Percentiles rank a stretch among this genome's conserved stretches.
Evolutionary conservation across 2,329 filamentous ascomycete genomes (phyloP).

Genomic region (Ophiostoma triangulosporum): DNA sequence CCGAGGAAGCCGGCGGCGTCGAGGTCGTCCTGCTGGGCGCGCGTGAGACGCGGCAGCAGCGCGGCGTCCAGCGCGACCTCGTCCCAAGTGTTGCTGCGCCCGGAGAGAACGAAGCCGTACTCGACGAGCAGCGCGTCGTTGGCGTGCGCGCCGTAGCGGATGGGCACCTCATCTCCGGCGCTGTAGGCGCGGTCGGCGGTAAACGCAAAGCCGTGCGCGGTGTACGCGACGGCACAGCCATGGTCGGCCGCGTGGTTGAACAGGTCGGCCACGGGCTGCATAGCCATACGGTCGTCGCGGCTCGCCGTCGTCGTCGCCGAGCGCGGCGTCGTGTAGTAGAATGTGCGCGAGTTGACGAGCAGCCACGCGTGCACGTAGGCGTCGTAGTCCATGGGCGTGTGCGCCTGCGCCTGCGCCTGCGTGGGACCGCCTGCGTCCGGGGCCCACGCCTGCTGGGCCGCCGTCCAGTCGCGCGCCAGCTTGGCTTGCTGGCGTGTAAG

Average conservation of each 20-base stretch:
- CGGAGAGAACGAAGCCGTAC: constrained; percentile 37
- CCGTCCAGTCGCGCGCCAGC: constrained; percentile 27
- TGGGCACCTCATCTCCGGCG: constrained; percentile 50
- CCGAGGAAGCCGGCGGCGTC: constrained; percentile 14
- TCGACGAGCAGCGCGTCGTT: constrained; percentile 63
- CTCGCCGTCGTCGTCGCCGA: constrained; percentile 27
- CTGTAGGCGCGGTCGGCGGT: constrained; percentile 35
- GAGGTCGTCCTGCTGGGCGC: constrained; percentile 9
- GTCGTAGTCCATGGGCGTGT: constrained; percentile 13
- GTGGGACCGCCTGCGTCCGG: not conserved
- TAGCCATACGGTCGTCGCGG: constrained; percentile 47
- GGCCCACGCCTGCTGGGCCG: not conserved
- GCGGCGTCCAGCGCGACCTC: constrained; percentile 32
- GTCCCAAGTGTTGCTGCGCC: constrained; percentile 35
- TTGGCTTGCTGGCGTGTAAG: constrained; percentile 38
- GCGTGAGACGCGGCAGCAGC: constrained; percentile 22
- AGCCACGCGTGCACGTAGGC: constrained; percentile 39
- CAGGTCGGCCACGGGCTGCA: constrained; percentile 60
- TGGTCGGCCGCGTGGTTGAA: constrained; percentile 41
- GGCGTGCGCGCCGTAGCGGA: constrained; percentile 55
- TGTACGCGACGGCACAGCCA: constrained; percentile 39
- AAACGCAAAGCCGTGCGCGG: constrained; percentile 39
- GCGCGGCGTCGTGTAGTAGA: constrained; percentile 38
- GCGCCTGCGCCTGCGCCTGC: not conserved
- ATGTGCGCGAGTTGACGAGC: constrained; percentile 47